A percentile compares a stretch with the other conserved stretches of the same genome.
These are phyloP conservation scores for Dendrostoma leiphaemia DNA, from an alignment of 2,329 filamentous ascomycete species.

Conservation along the genomic window DNA sequence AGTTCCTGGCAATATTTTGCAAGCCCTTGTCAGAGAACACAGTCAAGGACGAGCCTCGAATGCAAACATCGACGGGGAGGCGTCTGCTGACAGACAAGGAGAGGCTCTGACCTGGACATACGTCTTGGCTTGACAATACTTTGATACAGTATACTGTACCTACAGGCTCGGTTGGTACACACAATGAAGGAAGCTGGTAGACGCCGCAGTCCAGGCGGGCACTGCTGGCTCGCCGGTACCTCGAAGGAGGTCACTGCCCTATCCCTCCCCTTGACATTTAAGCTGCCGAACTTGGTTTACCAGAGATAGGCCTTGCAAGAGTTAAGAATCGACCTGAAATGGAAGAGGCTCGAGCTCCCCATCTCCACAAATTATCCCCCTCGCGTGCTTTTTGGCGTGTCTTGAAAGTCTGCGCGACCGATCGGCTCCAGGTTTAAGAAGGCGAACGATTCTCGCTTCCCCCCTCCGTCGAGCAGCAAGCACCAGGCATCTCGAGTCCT, in stretches of 20 bases:
- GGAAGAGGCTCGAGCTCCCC: slow-evolving; percentile 30
- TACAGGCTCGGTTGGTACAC: slow-evolving; percentile 11
- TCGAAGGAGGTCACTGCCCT: slow-evolving; percentile 13
- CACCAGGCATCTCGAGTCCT: slow-evolving; percentile 17
- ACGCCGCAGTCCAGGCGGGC: slow-evolving; percentile 5
- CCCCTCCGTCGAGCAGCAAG: slow-evolving; percentile 16
- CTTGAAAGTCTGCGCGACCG: slow-evolving; percentile 43
- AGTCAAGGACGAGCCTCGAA: slow-evolving; percentile 14
- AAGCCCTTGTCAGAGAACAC: too few relatives aligned
- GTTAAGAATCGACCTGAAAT: slow-evolving; percentile 24
- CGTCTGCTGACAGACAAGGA: slow-evolving; percentile 2
- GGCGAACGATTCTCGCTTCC: slow-evolving; percentile 24
- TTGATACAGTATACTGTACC: slow-evolving; percentile 9
- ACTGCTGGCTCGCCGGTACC: slow-evolving; percentile 16
- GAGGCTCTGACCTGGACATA: slow-evolving; percentile 10
- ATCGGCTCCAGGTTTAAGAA: slow-evolving; percentile 25
- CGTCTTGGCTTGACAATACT: slow-evolving; percentile 7
- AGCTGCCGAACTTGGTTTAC: slow-evolving; percentile 14
- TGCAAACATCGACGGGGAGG: neutral
- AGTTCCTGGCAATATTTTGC: too few relatives aligned
- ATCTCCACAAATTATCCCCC: slow-evolving; percentile 29
- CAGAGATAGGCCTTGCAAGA: slow-evolving; percentile 18
- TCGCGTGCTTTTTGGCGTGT: slow-evolving; percentile 37
- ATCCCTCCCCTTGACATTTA: slow-evolving; percentile 8
- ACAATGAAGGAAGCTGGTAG: slow-evolving; percentile 5